Base-by-base conservation (phyloP, 2,329 filamentous ascomycete species). In the Alternaria sp. region DNA sequence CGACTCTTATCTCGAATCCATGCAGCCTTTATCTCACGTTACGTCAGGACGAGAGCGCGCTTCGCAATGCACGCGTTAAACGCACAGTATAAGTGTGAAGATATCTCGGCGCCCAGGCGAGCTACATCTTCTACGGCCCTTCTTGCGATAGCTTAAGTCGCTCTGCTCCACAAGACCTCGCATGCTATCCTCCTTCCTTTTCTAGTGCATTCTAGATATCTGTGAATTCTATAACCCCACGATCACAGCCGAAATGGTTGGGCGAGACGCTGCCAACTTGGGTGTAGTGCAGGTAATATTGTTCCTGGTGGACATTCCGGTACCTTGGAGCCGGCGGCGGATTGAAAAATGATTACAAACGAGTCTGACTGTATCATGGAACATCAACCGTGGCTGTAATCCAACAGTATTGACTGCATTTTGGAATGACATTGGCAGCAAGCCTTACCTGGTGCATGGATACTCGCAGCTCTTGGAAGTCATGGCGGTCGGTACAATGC, bases 101-200 rank as follows among this genome's bases (percentile, higher is more conserved):
- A 44, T 59, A 48, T 53, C 70, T 72, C 45, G 69, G 69, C 69
- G 67, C 70, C 71, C 54, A 73, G 70, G 28, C 38, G 62, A 57
- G 57, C 57, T 45, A 48, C 49, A 45, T 51, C 50, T 48, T 63
- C 40, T 51, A 48, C 41, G 38, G 34, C 53, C 49, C 28, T 51
- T 43, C 44, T 55, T 51, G 41, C 45, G 46, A 34, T 49, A 48
- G 55, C 40, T 49, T 48, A 53, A 45, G 41, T 54, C 25, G 40
- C 41, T 51, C 20, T 14, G 18, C 40, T 45, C 38, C 44, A 54
- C 36, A n/a, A 43, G 5, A 43, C 16, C 22, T 45, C 25, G 52
- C 41, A 52, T 54, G 20, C 36, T 44, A 62, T 18, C 25, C 51
- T 60, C 61, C 59, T 64, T 50, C 61, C 59, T 25, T 50, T 51